These are phyloP conservation scores for Thyridium curvatum DNA, from an alignment of 2,329 filamentous ascomycete genomes.

Conservation along the genomic window DNA sequence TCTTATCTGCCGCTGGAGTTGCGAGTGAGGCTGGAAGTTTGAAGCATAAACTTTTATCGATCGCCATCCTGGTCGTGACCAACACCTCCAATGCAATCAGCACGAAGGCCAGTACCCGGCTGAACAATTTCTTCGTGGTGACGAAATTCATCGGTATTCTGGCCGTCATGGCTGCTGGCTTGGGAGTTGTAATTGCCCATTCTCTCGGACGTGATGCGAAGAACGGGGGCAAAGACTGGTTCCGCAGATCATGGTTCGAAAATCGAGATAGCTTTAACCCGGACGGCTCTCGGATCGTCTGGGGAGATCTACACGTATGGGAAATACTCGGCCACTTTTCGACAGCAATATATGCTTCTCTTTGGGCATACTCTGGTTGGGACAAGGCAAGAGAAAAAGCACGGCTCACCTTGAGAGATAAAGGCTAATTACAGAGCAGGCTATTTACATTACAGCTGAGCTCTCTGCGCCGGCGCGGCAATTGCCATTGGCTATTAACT, in stretches of 20 bases:
- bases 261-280: constrained; percentile 41
- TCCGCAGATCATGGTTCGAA: constrained; percentile 47
- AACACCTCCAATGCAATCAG: constrained; percentile 49
- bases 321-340: constrained; percentile 54
- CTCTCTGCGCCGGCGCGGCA: constrained; percentile 43
- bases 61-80: constrained; percentile 38
- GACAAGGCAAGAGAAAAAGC: constrained; percentile 44
- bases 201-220: constrained; percentile 18
- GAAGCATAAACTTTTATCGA: constrained; percentile 44
- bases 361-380: constrained; percentile 63
- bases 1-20: constrained; percentile 45
- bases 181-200: constrained; percentile 38
- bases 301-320: constrained; percentile 44
- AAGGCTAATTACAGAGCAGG: constrained; percentile 23
- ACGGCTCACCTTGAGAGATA: neutral
- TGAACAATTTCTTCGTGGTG: constrained; percentile 50
- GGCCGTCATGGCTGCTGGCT: constrained; percentile 40
- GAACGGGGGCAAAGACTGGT: constrained; percentile 45
- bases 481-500: constrained; percentile 56
- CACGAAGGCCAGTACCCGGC: constrained; percentile 46
- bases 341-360: constrained; percentile 52
- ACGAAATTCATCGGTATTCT: constrained; percentile 46
- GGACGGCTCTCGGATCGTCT: constrained; percentile 41
- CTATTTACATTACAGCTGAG: constrained; percentile 49
- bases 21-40: constrained; percentile 34